Conservation (phyloP, 139 green algal species). For the Chlamydomonas sphaeroides region DNA sequence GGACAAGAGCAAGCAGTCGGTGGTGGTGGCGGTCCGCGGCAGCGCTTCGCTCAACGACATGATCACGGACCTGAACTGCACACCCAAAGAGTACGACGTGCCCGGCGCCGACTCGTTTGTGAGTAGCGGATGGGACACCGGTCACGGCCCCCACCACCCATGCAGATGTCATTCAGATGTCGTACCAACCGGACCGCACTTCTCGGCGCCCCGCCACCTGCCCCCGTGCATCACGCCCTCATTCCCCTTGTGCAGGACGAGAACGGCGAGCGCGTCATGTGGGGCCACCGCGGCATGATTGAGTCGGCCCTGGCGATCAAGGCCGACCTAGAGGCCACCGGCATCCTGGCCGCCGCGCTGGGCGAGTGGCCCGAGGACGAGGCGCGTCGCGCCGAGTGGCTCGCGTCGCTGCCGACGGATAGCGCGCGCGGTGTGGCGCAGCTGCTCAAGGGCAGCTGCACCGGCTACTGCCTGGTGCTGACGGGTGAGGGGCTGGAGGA, state of each 20-base stretch:
- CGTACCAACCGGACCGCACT: too few species aligned
- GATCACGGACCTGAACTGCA: constrained; percentile 53
- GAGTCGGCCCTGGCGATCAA: constrained; percentile 33
- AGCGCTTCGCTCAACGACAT: constrained; percentile 52
- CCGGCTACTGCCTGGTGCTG: constrained; percentile 19
- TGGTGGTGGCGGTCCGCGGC: constrained; percentile 56
- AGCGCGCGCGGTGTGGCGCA: neutral
- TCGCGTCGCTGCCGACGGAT: constrained; percentile 2
- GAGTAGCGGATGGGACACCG: neutral
- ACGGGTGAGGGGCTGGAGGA: constrained; percentile 32
- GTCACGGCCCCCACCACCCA: too few species aligned
- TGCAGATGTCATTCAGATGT: too few species aligned
- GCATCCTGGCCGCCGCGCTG: constrained; percentile 13
- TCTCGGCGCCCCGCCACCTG: too few species aligned
- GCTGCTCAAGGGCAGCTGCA: neutral
- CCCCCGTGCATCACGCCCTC: neutral
- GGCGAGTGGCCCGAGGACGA: neutral
- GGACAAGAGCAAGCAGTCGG: neutral
- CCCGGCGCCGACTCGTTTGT: neutral
- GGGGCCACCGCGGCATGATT: constrained; percentile 51
- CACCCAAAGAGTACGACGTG: neutral
- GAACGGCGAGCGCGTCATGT: constrained; percentile 1
- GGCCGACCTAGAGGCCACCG: constrained; percentile 2
- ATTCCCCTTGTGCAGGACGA: neutral
- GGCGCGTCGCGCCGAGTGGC: neutral